phyloP scores from a whole-genome alignment of 2,329 filamentous ascomycete species.

The Curvularia sp. region DNA sequence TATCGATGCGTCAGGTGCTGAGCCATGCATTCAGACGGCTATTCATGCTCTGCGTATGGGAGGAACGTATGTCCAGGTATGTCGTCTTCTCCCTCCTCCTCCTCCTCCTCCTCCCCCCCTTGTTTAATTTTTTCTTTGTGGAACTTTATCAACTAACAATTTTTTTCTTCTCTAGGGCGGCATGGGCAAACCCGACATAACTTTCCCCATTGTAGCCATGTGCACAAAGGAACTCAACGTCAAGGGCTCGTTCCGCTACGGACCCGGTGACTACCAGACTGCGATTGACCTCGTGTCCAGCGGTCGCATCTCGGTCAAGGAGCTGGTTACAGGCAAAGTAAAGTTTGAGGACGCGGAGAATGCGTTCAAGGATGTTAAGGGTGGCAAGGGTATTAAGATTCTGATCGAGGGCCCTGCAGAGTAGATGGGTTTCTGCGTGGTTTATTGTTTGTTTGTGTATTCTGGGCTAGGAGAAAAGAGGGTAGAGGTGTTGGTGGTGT shows the following conservation, averaged over 20 bases:
- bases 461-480: neutral
- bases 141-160: neutral
- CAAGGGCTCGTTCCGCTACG: conserved; percentile 89
- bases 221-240: conserved; percentile 88
- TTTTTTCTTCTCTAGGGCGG: conserved; percentile 55
- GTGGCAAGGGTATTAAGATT: conserved; percentile 76
- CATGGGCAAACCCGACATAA: conserved; percentile 88
- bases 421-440: conserved; percentile 1
- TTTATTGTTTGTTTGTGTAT: neutral
- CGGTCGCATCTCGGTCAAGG: conserved; percentile 77
- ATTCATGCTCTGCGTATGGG: conserved; percentile 58
- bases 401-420: conserved; percentile 57
- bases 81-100: conserved; percentile 5
- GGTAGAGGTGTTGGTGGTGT: neutral
- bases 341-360: conserved; percentile 82
- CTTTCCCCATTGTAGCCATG: conserved; percentile 88
- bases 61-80: conserved; percentile 56
- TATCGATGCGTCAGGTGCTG: conserved; percentile 58
- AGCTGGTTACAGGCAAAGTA: conserved; percentile 78
- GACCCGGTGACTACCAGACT: conserved; percentile 83
- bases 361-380: conserved; percentile 86
- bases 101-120: too few species aligned
- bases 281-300: conserved; percentile 77
- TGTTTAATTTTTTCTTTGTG: too few species aligned
- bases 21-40: conserved; percentile 58